phyloP scores from a whole-genome alignment of 1,284 basidiomycete genomes.

The Trichosporon inkin region DNA sequence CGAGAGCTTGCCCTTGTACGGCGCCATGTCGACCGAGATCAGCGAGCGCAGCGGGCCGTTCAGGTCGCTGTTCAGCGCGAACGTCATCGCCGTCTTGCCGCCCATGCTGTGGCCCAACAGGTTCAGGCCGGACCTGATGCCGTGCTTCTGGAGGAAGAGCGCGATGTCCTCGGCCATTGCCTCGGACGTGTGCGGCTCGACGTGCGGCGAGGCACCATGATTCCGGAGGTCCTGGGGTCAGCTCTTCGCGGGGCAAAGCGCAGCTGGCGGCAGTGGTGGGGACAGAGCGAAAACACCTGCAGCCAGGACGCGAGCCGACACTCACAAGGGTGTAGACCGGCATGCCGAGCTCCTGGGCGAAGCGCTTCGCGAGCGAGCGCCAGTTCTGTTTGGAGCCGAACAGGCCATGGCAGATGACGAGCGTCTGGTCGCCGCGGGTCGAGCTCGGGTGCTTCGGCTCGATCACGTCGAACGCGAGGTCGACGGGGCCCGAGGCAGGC shows the following conservation, averaged over 20 bases:
- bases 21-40: conserved; percentile 57
- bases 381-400: conserved; percentile 60
- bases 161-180: conserved; percentile 52
- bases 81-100: conserved; percentile 56
- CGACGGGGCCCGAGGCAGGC: conserved; percentile 25
- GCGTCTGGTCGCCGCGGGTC: conserved; percentile 33
- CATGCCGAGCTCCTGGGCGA: conserved; percentile 52
- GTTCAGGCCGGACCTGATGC: conserved; percentile 47
- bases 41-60: conserved; percentile 50
- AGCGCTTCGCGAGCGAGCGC: conserved; percentile 54
- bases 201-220: conserved; percentile 56
- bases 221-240: conserved; percentile 55
- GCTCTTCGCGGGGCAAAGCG: not conserved
- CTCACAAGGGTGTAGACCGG: conserved; percentile 55
- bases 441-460: conserved; percentile 17
- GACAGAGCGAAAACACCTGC: no score
- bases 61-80: conserved; percentile 51
- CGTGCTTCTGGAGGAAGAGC: conserved; percentile 49
- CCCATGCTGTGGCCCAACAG: conserved; percentile 59
- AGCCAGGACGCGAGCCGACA: not conserved
- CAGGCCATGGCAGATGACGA: conserved; percentile 55
- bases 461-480: conserved; percentile 44
- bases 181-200: conserved; percentile 52
- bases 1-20: conserved; percentile 54
- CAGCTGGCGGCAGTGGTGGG: not conserved